Conservation (phyloP, 805 yeast genomes). For the Blastobotrys peoriensis region DNA sequence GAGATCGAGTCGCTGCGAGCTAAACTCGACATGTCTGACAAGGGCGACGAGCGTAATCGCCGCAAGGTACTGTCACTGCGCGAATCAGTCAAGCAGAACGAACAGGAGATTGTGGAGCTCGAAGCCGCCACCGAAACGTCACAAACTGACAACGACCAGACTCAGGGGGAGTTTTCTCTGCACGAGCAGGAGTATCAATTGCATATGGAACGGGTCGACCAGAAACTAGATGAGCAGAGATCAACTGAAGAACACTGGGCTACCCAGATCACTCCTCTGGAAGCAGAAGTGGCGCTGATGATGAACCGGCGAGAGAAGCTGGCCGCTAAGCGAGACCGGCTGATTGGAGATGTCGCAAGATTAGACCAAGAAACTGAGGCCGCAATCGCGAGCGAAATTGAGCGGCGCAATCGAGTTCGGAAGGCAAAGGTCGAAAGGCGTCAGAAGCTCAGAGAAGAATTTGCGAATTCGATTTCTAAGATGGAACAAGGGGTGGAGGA, state of each 20-base stretch:
- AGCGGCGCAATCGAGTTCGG: constrained; percentile 22
- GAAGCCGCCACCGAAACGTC: constrained; percentile 4
- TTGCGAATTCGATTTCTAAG: constrained; percentile 28
- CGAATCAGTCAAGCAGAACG: constrained; percentile 37
- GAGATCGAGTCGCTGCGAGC: constrained; percentile 52
- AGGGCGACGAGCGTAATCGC: constrained; percentile 51
- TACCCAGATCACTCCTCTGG: constrained; percentile 14
- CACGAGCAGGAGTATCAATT: neutral
- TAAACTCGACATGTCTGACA: constrained; percentile 42
- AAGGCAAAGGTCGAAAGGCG: constrained; percentile 26
- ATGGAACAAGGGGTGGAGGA: constrained; percentile 29
- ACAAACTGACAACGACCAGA: neutral
- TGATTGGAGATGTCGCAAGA: constrained; percentile 23
- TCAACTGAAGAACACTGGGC: constrained; percentile 13
- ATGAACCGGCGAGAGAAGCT: constrained; percentile 25
- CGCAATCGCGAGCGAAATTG: constrained; percentile 21
- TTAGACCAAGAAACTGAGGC: constrained; percentile 23
- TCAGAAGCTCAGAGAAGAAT: constrained; percentile 27
- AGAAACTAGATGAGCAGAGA: constrained; percentile 11
- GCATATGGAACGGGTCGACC: constrained; percentile 7
- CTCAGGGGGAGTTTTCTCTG: neutral
- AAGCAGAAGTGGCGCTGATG: constrained; percentile 22
- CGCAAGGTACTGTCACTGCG: constrained; percentile 48
- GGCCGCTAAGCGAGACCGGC: constrained; percentile 19
- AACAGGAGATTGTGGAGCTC: constrained; percentile 32